Evolutionary conservation across 2,329 filamentous ascomycete species (phyloP).

Genomic region (Scedosporium apiospermum): DNA sequence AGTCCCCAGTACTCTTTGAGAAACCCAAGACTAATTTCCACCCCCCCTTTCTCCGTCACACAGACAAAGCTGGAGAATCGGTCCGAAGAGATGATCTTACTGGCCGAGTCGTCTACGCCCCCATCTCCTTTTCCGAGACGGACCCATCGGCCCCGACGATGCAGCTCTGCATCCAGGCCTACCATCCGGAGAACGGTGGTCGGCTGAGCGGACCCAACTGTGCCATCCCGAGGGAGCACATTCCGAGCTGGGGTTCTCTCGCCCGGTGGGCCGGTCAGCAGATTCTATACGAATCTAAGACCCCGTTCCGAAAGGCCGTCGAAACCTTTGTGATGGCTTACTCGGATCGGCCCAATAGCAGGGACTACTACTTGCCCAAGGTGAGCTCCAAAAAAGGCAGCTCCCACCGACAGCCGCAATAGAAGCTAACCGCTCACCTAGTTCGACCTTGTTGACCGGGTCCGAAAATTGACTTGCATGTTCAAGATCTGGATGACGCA

Average conservation of each 20-base stretch:
- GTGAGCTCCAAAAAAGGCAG: constrained; percentile 21
- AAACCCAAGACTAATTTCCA: neutral
- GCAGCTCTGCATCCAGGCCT: constrained; percentile 2
- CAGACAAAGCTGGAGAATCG: neutral
- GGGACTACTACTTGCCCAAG: constrained; percentile 26
- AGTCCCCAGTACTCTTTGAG: neutral
- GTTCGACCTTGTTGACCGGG: constrained; percentile 31
- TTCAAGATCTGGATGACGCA: constrained; percentile 38
- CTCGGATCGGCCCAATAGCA: constrained; percentile 14
- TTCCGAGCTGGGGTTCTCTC: constrained; percentile 24
- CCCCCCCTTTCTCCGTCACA: neutral
- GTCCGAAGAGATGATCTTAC: constrained; percentile 5
- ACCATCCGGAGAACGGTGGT: neutral
- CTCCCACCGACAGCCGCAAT: neutral
- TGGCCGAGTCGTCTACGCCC: constrained; percentile 1
- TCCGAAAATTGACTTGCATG: constrained; percentile 38
- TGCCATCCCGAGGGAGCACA: constrained; percentile 22
- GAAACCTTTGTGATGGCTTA: constrained; percentile 28
- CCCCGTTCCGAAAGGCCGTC: constrained; percentile 22
- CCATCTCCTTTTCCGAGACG: constrained; percentile 3
- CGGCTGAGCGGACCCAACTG: constrained; percentile 1
- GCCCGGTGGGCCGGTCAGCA: constrained; percentile 28
- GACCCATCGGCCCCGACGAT: constrained; percentile 3
- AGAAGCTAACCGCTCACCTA: constrained; percentile 12
- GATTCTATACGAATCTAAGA: constrained; percentile 22